These are phyloP conservation scores for Dictyophora rubrovolvata DNA, from an alignment of 768 basidiomycete species.

Conservation along the genomic window DNA sequence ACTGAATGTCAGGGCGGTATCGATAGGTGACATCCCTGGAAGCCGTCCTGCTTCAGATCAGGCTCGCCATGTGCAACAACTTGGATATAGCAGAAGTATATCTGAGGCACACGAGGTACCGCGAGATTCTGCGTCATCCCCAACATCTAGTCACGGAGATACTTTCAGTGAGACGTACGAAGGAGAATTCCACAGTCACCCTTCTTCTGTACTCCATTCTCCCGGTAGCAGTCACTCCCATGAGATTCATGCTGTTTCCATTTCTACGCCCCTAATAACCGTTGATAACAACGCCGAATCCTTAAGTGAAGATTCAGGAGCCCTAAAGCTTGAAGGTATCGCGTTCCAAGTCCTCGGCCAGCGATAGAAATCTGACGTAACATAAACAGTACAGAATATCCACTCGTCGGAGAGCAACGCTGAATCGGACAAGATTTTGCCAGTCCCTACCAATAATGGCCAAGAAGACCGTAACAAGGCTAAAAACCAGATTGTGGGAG, in stretches of 20 bases:
- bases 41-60: not conserved
- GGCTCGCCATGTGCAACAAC: not conserved
- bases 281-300: not conserved
- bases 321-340: not conserved
- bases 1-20: slow-evolving; percentile 37
- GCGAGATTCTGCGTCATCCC: not conserved
- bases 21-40: not conserved
- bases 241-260: not conserved
- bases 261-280: not conserved
- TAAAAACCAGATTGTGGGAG: not conserved
- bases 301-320: not conserved
- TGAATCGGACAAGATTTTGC: too few relatives aligned
- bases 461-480: too few relatives aligned
- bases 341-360: too few relatives aligned
- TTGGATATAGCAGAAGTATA: not conserved
- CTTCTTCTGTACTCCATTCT: not conserved
- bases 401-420: too few relatives aligned
- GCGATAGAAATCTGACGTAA: too few relatives aligned
- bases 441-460: too few relatives aligned
- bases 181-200: not conserved
- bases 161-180: not conserved
- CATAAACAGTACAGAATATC: too few relatives aligned
- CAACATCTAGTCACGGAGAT: not conserved
- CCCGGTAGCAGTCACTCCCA: not conserved
- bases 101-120: not conserved